Conservation (phyloP, 2,329 filamentous ascomycete species). For the Dendryphion nanum region DNA sequence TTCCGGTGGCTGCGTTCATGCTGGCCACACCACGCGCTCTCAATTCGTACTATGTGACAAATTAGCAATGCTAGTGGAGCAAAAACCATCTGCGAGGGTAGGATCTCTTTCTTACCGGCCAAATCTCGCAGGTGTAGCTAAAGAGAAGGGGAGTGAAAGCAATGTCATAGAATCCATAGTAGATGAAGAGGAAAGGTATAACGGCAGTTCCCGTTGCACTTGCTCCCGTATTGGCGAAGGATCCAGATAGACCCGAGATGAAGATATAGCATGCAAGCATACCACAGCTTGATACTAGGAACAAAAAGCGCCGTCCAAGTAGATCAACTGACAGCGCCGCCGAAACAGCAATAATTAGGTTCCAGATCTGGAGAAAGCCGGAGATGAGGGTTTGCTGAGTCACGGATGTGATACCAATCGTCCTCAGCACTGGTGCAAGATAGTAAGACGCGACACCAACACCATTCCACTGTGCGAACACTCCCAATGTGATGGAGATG, state of each 20-base stretch:
- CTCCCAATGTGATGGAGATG: slow-evolving; percentile 36
- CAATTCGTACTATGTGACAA: too few species aligned
- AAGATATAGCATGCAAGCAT: slow-evolving; percentile 47
- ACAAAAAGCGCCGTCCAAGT: slow-evolving; percentile 44
- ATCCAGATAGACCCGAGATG: slow-evolving; percentile 42
- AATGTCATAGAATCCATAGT: slow-evolving; percentile 24
- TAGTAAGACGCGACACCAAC: slow-evolving; percentile 43
- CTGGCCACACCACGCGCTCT: too few species aligned
- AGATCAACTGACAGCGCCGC: slow-evolving; percentile 44
- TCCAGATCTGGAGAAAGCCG: slow-evolving; percentile 42
- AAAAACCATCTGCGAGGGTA: too few species aligned
- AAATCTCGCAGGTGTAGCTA: neutral
- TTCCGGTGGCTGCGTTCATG: too few species aligned
- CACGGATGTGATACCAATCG: slow-evolving; percentile 38
- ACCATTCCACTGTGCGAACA: slow-evolving; percentile 42
- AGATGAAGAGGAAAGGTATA: slow-evolving; percentile 17
- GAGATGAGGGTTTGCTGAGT: slow-evolving; percentile 41
- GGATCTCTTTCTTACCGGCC: too few species aligned
- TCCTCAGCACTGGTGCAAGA: slow-evolving; percentile 37
- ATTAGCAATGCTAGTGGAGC: too few species aligned
- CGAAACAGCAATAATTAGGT: slow-evolving; percentile 32
- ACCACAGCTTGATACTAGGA: slow-evolving; percentile 41
- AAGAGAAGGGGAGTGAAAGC: slow-evolving; percentile 29
- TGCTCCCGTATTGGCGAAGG: slow-evolving; percentile 9
- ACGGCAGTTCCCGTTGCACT: slow-evolving; percentile 12